These are phyloP conservation scores for Hypoxylon sp. DNA, from an alignment of 2,329 filamentous ascomycete genomes.

Conservation along the genomic window DNA sequence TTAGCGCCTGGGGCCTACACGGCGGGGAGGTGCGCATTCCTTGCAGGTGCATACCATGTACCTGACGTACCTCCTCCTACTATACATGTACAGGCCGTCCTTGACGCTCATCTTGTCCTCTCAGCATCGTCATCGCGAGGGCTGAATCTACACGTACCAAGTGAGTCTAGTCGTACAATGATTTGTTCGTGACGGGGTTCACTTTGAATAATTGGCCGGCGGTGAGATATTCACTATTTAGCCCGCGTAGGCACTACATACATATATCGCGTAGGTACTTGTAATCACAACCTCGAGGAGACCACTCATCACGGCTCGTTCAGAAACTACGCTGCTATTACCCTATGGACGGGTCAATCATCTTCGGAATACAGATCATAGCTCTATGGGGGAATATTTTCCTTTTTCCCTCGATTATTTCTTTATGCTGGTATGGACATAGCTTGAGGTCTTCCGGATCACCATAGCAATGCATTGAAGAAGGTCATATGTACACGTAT, in stretches of 20 bases:
- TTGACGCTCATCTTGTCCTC: not conserved
- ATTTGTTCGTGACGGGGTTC: not conserved
- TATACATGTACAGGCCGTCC: not conserved
- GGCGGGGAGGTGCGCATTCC: not conserved
- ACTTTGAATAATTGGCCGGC: not conserved
- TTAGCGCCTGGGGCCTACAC: not conserved
- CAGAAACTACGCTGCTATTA: not conserved
- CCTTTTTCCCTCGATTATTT: not conserved
- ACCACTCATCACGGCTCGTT: not conserved
- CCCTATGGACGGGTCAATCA: not conserved
- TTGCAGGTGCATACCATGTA: not conserved
- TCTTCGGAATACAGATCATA: slow-evolving; percentile 1
- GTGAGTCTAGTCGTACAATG: not conserved
- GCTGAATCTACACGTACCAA: not conserved
- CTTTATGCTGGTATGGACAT: not conserved
- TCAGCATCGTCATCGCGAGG: not conserved
- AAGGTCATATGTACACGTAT: slow-evolving; percentile 5
- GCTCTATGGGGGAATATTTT: not conserved
- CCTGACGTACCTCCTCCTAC: not conserved
- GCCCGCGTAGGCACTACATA: not conserved
- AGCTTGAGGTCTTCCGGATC: slow-evolving; percentile 6
- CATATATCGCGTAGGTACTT: too few relatives aligned
- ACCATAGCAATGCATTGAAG: slow-evolving; percentile 17
- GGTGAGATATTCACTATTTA: slow-evolving; percentile 1
- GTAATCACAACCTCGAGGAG: slow-evolving; percentile 4